Conservation (phyloP, 257 asterid species). For the Gynochthodes officinalis region DNA sequence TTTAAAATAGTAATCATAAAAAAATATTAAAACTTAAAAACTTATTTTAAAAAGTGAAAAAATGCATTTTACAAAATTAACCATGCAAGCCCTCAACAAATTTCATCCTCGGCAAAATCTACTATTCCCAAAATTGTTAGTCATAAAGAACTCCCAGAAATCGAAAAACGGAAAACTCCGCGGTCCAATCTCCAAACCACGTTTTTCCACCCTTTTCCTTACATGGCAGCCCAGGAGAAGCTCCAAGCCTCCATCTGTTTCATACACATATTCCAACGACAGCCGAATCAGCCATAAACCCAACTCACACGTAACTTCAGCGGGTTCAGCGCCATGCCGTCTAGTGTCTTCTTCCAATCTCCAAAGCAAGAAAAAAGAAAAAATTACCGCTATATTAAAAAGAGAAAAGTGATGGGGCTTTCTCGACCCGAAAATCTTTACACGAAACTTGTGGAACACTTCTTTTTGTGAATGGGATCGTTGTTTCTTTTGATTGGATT, state of each 20-base stretch:
- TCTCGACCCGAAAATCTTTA: background rate
- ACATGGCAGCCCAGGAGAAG: background rate
- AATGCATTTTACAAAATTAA: too few relatives aligned
- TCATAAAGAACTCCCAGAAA: too few relatives aligned
- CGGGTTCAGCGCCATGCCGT: background rate
- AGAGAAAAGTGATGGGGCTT: background rate
- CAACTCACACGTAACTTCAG: background rate
- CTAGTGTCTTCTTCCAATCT: background rate
- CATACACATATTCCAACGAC: background rate
- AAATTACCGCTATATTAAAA: background rate
- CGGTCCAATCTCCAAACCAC: too few relatives aligned
- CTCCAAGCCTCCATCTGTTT: background rate
- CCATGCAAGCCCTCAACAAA: too few relatives aligned
- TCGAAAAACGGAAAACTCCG: too few relatives aligned
- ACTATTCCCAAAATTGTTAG: too few relatives aligned
- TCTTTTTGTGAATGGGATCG: background rate
- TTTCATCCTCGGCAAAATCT: too few relatives aligned
- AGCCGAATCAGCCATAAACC: conserved; percentile 1
- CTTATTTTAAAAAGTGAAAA: too few relatives aligned
- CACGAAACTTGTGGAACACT: conserved; percentile 10
- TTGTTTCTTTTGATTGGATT: background rate
- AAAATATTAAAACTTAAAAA: too few relatives aligned
- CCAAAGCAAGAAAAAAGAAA: too few relatives aligned
- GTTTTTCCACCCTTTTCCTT: background rate
- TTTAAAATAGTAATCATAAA: too few relatives aligned